These are phyloP conservation scores for Psidium guajava DNA, from an alignment of 345 rosid genomes.

Conservation along the genomic window DNA sequence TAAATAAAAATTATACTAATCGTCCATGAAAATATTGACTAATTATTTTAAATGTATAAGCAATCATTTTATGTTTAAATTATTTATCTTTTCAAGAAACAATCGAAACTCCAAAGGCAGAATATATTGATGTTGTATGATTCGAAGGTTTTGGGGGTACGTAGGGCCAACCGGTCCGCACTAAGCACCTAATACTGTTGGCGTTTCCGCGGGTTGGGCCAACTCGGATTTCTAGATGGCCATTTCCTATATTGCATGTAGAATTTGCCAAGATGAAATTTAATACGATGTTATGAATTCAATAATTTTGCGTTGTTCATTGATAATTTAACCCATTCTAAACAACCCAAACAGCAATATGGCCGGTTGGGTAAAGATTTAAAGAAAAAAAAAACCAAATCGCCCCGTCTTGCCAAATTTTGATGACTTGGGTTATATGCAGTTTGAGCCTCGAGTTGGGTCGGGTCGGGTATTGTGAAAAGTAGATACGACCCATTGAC, in stretches of 20 bases:
- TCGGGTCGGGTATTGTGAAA: background rate
- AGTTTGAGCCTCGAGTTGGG: accelerated
- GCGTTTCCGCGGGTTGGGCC: background rate
- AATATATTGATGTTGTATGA: no score
- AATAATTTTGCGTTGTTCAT: background rate
- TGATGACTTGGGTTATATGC: background rate
- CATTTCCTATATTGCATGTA: background rate
- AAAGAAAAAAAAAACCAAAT: background rate
- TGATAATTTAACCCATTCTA: background rate
- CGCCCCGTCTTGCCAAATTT: background rate
- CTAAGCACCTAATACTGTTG: background rate
- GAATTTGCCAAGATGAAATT: background rate
- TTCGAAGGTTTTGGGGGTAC: background rate
- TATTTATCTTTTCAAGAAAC: background rate
- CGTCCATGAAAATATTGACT: no score
- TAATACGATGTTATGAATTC: background rate
- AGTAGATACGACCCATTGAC: background rate
- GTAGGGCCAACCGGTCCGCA: background rate
- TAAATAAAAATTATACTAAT: no score
- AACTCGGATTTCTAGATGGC: background rate
- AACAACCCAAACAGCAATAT: accelerated
- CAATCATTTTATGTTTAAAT: no score
- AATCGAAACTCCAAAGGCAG: no score
- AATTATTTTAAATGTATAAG: no score
- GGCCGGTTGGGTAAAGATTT: background rate